Conservation (phyloP, 108 stramenopile species). For the Skeletonema potamos region DNA sequence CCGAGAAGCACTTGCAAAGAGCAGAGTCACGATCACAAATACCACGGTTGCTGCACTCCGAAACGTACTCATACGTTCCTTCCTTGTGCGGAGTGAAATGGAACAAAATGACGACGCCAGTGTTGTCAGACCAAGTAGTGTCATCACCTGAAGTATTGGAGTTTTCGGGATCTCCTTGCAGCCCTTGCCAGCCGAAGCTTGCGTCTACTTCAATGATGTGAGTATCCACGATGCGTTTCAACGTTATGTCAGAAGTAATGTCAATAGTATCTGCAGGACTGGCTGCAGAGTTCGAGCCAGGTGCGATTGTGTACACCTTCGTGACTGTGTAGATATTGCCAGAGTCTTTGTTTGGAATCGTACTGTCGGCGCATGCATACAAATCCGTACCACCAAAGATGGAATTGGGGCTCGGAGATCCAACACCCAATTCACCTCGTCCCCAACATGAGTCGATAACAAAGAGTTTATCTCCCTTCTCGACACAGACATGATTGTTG, state of each 20-base stretch:
- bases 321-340: slow-evolving; percentile 65
- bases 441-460: slow-evolving; percentile 58
- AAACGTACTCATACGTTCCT: slow-evolving; percentile 54
- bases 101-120: slow-evolving; percentile 59
- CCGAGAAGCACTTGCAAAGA: slow-evolving; percentile 68
- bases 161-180: slow-evolving; percentile 47
- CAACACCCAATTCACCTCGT: slow-evolving; percentile 39
- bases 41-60: slow-evolving; percentile 65
- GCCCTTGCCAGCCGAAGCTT: slow-evolving; percentile 59
- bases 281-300: slow-evolving; percentile 29
- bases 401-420: slow-evolving; percentile 30
- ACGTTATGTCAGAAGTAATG: slow-evolving; percentile 40
- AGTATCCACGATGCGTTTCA: slow-evolving; percentile 44
- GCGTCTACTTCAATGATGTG: slow-evolving; percentile 59
- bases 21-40: slow-evolving; percentile 49
- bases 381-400: slow-evolving; percentile 51
- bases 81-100: slow-evolving; percentile 61
- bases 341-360: slow-evolving; percentile 30
- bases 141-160: slow-evolving; percentile 19
- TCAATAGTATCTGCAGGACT: slow-evolving; percentile 24
- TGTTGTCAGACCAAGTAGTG: slow-evolving; percentile 36
- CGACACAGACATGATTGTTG: slow-evolving; percentile 53
- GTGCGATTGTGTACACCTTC: slow-evolving; percentile 44
- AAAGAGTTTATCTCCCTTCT: slow-evolving; percentile 70
- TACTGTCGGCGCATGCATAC: slow-evolving; percentile 39